These are phyloP conservation scores for Petunia axillaris DNA, from an alignment of 257 asterid genomes.

Conservation along the genomic window DNA sequence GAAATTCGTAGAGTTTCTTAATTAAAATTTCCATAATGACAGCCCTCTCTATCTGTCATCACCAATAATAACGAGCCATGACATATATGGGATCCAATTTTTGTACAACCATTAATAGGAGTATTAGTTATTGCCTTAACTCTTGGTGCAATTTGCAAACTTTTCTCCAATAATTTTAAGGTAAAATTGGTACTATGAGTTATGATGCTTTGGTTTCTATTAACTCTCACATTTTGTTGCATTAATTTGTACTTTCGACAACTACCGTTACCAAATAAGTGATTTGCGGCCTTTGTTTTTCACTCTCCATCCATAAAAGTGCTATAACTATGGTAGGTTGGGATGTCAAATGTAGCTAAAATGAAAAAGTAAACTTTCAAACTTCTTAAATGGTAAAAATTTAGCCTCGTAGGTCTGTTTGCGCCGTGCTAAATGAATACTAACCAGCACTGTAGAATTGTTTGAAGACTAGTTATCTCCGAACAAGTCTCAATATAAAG, in stretches of 20 bases:
- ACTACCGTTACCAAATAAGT: conserved; percentile 18
- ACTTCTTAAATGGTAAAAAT: neutral
- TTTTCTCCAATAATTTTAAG: neutral
- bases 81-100: neutral
- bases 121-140: neutral
- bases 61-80: neutral
- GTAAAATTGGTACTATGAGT: neutral
- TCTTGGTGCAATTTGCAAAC: neutral
- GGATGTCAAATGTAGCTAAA: neutral
- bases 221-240: neutral
- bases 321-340: neutral
- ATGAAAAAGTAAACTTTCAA: neutral
- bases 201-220: neutral
- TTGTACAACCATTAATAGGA: neutral
- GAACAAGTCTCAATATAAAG: too few species aligned
- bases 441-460: too few species aligned
- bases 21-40: conserved; percentile 43
- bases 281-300: conserved; percentile 18
- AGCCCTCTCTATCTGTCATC: conserved; percentile 33
- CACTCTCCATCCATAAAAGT: neutral
- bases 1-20: conserved; percentile 36
- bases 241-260: neutral
- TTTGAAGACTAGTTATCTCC: too few species aligned
- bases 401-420: too few species aligned
- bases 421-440: too few species aligned